Conservation (phyloP, 345 rosid species). For the Eucalyptus brandiana region DNA sequence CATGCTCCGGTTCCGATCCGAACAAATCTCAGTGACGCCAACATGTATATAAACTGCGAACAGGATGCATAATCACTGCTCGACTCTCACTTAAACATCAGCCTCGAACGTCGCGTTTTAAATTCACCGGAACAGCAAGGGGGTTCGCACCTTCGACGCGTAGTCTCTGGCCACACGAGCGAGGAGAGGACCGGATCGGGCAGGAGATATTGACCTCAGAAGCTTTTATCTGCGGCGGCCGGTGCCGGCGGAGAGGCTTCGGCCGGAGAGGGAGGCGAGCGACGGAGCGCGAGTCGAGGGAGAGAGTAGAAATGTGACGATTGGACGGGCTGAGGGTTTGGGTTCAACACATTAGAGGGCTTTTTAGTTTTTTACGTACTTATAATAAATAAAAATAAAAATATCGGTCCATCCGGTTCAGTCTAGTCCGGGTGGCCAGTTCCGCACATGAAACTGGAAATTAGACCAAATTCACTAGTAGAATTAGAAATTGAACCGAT, state of each 20-base stretch:
- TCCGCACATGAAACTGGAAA: too few species aligned
- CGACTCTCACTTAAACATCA: background rate
- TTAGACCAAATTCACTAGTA: too few species aligned
- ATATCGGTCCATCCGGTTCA: too few species aligned
- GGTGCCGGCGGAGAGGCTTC: background rate
- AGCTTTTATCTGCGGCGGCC: background rate
- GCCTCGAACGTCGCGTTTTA: background rate
- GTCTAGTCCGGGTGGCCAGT: rapidly evolving
- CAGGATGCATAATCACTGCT: background rate
- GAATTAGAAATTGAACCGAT: too few species aligned
- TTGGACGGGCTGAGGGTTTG: background rate
- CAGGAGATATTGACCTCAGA: background rate
- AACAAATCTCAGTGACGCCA: rapidly evolving
- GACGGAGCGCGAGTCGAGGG: background rate
- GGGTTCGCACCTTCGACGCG: background rate
- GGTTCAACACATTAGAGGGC: background rate
- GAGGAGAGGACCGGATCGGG: background rate
- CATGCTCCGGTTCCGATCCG: background rate
- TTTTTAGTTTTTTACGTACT: background rate
- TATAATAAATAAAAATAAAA: too few species aligned
- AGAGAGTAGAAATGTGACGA: background rate
- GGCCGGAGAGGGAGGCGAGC: background rate
- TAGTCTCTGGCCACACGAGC: background rate
- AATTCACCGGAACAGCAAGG: background rate
- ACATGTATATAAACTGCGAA: background rate